Base-by-base conservation (phyloP, 257 asterid species). In the Nicotiana tabacum region DNA sequence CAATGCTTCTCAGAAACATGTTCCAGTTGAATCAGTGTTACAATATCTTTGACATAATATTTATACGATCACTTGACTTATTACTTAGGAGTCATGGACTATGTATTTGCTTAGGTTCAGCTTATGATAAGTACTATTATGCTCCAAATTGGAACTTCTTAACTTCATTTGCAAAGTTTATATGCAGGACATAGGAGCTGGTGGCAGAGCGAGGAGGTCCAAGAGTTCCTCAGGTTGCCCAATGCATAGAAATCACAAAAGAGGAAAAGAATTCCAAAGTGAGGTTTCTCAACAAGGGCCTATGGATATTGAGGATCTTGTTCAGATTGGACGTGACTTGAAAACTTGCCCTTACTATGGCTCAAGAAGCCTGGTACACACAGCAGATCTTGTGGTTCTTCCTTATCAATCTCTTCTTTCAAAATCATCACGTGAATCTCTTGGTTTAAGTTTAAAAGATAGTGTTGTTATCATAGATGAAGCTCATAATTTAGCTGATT, bases 341-440 rank as follows among this genome's bases (percentile, higher is more conserved):
- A 96, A 92, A 82, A 91, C 94, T 84, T 96, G 99, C 84, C 99
- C 99, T 61, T 96, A 96, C 87, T 96, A 96, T 85, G 99, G 98
- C 83, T 96, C 98, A 16, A 87, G 99, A 87, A 91, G 90, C 85
- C 88, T 94, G 93, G 84, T 92, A 83, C 93, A 96, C 62, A 33
- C 88, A 70, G 97, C 98, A 81, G 98, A 96, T 91, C 97, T 96
- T 46, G 93, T 96, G 66, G 88, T 96, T 88, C 98, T 96, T 74
- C 99, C 99, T 35, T 94, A 96, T 87, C 99, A 96, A 88, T 96
- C 99, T 58, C 94, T 96, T 90, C 98, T 96, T 86, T 96, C 99
- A 82, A 94, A 94, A 87, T 85, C 97, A 65, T 93, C 99, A 11
- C 95, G 98, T 24, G 98, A 93, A 88, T 94, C 99, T 24, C 91